Percentiles rank a stretch among this genome's conserved stretches.
phyloP scores from a whole-genome alignment of 148 eudicot species.

The Dianthus caryophyllus region DNA sequence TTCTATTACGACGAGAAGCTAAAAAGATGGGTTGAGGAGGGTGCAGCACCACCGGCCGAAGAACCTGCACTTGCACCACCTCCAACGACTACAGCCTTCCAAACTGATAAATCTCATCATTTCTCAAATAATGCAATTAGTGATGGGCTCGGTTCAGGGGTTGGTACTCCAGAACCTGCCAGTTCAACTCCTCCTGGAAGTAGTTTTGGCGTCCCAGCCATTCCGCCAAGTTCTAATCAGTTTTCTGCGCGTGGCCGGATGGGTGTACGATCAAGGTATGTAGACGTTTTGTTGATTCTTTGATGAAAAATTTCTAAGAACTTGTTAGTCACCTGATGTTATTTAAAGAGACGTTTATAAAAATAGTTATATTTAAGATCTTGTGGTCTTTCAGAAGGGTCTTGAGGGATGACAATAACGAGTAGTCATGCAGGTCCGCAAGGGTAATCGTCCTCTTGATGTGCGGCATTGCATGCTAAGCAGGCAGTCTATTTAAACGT shows the following conservation, averaged over 20 bases:
- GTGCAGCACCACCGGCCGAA: conserved; percentile 70
- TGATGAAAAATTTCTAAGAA: too few species aligned
- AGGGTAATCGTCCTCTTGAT: too few species aligned
- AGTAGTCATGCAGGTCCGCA: not conserved
- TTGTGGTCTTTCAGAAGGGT: not conserved
- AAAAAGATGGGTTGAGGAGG: conserved; percentile 99
- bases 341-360: not conserved
- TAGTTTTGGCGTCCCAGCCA: conserved; percentile 65
- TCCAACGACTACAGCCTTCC: conserved; percentile 57
- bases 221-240: conserved; percentile 71
- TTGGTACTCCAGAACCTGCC: conserved; percentile 40
- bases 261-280: conserved; percentile 87
- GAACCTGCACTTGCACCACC: conserved; percentile 85
- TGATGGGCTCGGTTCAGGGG: conserved; percentile 30
- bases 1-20: conserved; percentile 89
- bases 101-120: conserved; percentile 52
- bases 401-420: not conserved
- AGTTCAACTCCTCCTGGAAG: conserved; percentile 44
- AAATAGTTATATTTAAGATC: not conserved
- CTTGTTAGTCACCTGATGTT: not conserved
- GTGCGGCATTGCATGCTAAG: too few species aligned
- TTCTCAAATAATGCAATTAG: conserved; percentile 44
- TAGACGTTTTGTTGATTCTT: not conserved
- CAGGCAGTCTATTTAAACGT: too few species aligned
- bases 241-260: conserved; percentile 81